Conservation (phyloP, 2,329 filamentous ascomycete species). For the Aspergillus nomiae region DNA sequence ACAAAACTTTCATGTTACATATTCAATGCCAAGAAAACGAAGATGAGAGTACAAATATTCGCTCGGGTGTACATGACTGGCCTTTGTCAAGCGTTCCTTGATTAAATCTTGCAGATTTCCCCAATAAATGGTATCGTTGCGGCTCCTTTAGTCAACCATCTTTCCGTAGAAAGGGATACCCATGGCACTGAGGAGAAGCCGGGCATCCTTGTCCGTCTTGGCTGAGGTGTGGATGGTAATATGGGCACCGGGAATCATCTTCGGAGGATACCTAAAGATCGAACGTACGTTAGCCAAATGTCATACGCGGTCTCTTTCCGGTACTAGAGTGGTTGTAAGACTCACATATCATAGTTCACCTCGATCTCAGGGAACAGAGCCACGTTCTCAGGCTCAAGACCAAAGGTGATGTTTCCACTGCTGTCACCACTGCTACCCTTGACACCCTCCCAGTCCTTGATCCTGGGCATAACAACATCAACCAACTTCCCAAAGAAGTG, state of each 20-base stretch:
- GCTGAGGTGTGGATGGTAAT: slow-evolving; percentile 83
- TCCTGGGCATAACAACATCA: slow-evolving; percentile 86
- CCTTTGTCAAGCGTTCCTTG: background rate
- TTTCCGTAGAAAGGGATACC: slow-evolving; percentile 84
- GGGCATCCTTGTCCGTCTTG: slow-evolving; percentile 80
- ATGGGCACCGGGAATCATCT: slow-evolving; percentile 83
- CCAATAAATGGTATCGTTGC: background rate
- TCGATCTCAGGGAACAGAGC: slow-evolving; percentile 91
- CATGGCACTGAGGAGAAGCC: slow-evolving; percentile 70
- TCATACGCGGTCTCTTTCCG: no score
- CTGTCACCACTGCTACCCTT: slow-evolving; percentile 77
- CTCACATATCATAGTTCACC: slow-evolving; percentile 87
- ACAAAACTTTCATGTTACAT: slow-evolving; percentile 18
- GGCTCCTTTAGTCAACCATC: slow-evolving; percentile 52
- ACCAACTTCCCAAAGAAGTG: slow-evolving; percentile 90
- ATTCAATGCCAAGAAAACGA: slow-evolving; percentile 11
- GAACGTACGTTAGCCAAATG: background rate
- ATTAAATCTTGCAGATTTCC: background rate
- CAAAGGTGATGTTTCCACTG: slow-evolving; percentile 83
- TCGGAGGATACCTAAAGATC: slow-evolving; percentile 58
- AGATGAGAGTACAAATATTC: background rate
- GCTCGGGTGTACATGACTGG: background rate
- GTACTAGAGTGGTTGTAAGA: slow-evolving; percentile 21
- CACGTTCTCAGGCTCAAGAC: slow-evolving; percentile 73
- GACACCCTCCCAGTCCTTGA: slow-evolving; percentile 94